phyloP scores from a whole-genome alignment of 768 basidiomycete species.

The Boletus reticulatus region DNA sequence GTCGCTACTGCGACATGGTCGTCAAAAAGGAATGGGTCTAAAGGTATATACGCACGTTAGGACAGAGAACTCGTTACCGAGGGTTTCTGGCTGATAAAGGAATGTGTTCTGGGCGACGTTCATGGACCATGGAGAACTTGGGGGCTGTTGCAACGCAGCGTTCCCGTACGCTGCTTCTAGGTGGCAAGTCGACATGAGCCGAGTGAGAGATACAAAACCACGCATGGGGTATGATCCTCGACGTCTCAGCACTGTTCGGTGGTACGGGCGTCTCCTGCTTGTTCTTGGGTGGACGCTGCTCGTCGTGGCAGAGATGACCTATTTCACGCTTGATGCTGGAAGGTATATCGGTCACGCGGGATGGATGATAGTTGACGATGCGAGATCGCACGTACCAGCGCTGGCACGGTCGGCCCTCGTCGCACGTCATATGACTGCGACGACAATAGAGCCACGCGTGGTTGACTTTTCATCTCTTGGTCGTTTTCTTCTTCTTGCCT shows the following conservation, averaged over 20 bases:
- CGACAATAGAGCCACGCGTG: conserved; percentile 94
- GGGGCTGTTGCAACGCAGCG: no score
- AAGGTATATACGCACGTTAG: conserved; percentile 53
- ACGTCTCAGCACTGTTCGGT: conserved; percentile 30
- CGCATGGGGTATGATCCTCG: conserved; percentile 32
- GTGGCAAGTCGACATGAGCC: no score
- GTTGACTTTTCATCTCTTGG: conserved; percentile 82
- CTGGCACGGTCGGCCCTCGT: conserved; percentile 87
- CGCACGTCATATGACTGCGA: conserved; percentile 90
- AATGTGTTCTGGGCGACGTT: no score
- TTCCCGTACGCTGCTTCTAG: no score
- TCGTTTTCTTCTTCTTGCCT: conserved; percentile 40
- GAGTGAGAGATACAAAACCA: no score
- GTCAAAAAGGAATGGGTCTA: neutral
- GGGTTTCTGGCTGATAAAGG: conserved; percentile 58
- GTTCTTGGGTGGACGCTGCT: conserved; percentile 54
- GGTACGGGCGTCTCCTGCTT: conserved; percentile 39
- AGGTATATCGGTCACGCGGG: conserved; percentile 6
- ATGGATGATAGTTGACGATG: conserved; percentile 3
- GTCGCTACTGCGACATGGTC: conserved; percentile 47
- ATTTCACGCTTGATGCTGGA: conserved; percentile 93
- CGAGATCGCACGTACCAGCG: conserved; percentile 69
- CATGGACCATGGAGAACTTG: neutral
- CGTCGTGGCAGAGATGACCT: conserved; percentile 91
- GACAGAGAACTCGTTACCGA: conserved; percentile 81